Evolutionary conservation across 139 green algal species (phyloP), one percentile per base, ranked within the genome.

Genomic region (Ettlia oleoabundans): DNA sequence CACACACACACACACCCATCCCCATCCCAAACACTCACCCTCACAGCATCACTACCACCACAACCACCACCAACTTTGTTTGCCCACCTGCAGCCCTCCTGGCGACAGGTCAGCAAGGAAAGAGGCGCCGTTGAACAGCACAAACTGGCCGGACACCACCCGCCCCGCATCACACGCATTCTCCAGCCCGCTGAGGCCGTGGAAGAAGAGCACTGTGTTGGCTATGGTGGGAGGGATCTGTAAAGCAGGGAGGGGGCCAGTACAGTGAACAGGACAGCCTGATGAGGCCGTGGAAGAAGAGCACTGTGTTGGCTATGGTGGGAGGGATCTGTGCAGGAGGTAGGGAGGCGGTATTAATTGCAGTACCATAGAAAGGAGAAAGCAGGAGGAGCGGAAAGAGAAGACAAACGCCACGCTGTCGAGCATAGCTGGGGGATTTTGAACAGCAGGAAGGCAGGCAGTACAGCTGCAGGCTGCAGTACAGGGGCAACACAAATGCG

Each of bases 91-190:
- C 32, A 81, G 64, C 43, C 47, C 68, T 2, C 40, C n/a, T n/a
- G 75, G 55, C 41, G 42, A 43, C 40, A 62, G 75, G 82, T 93
- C 89, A 3, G 86, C 43, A 30, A 93, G 78, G 55, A 93, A 83
- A 18, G 88, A 91, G 22, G 89, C 89, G 24, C 89, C 89, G 79
- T 93, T 93, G 88, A 93, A 92, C 3, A 93, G 72, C 42, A 93
- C 82, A 66, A 83, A 85, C 41, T 82, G 76, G 21, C 88, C 87
- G 33, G 42, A 77, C 6, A 63, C 33, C 32, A 92, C 74, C 6
- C 32, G 37, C n/a, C 33, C 89, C 24, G 70, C 74, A 30, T 92
- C 88, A 38, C 80, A 87, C 2, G 89, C 88, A 15, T 86, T 80
- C 80, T 93, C 83, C 62, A 93, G 78, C 18, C 88, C 84, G 37